Evolutionary conservation across 2,329 filamentous ascomycete genomes (phyloP), one percentile per base, ranked within the genome.

Genomic region (Colletotrichum cordylinicola): DNA sequence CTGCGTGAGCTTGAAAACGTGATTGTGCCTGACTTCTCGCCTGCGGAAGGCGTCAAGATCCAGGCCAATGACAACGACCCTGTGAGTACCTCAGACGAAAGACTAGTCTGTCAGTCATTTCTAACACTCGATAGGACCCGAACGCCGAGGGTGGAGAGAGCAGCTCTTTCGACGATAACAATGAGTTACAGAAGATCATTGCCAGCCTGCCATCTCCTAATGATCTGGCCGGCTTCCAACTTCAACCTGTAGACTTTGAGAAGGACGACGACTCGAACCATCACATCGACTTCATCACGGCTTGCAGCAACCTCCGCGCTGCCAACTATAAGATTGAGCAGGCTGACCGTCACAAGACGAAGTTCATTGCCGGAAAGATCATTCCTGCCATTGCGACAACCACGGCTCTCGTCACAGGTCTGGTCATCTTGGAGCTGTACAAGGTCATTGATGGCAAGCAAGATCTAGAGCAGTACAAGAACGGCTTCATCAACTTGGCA

Each of bases 331-430:
- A 97, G 85, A 99, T 99, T 79, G 92, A 95, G 82, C 91, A 93
- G 78, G 96, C 97, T 1, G 96, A 99, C 83, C 92, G 95, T 77
- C 97, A 98, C 90, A 98, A 97, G 93, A 99, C 96, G 77, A 99
- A 99, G 89, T 98, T 99, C 86, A 99, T 99, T 83, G 98, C 97
- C 37, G 97, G 97, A 84, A 99, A 99, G 91, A 99, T 99, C 80
- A 99, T 99, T 79, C 97, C 97, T 27, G 97, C 97, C 61, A 99
- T 99, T 85, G 97, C 97, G 60, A 99, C 97, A 4, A 98, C 97
- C 0, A 99, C 97, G 4, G 96, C 97, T 4, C 89, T 99, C 74
- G 96, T 98, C 15, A 99, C 97, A 4, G 97, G 97, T 74, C 90
- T 99, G 61, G 96, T 99, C 69, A 91, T 98, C 18, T 88, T 99